Percentiles rank a stretch among this genome's conserved stretches.
Conservation (phyloP, 2,329 filamentous ascomycete genomes). For the Diaporthe nobilis region DNA sequence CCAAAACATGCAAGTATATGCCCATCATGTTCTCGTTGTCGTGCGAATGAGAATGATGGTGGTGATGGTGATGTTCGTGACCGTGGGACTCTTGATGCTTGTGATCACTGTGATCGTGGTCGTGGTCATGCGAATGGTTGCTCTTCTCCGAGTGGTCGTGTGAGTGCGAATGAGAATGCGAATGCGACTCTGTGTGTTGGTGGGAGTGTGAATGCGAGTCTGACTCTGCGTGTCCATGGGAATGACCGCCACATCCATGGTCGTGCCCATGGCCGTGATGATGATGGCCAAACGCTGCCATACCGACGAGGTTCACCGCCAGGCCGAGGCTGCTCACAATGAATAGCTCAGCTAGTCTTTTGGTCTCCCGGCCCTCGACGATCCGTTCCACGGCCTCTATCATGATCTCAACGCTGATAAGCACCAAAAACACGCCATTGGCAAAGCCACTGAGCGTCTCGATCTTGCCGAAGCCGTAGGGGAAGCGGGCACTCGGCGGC, state of each 20-base stretch:
- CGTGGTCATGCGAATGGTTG: constrained; percentile 50
- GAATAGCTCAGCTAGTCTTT: constrained; percentile 87
- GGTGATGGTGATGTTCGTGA: constrained; percentile 48
- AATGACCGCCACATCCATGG: constrained; percentile 35
- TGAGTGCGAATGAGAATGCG: constrained; percentile 46
- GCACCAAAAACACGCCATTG: constrained; percentile 94
- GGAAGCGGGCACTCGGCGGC: constrained; percentile 89
- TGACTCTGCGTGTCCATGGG: constrained; percentile 53
- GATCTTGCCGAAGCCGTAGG: constrained; percentile 96
- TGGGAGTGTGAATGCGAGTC: constrained; percentile 51
- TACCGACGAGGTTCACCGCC: constrained; percentile 91
- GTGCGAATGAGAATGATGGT: constrained; percentile 67
- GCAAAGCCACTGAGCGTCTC: constrained; percentile 97
- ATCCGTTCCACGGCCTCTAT: constrained; percentile 94
- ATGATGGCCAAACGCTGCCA: constrained; percentile 84
- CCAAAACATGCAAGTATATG: constrained; percentile 95
- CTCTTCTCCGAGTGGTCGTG: constrained; percentile 44
- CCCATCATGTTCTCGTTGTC: constrained; percentile 98
- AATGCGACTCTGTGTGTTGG: constrained; percentile 43
- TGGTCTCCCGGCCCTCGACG: constrained; percentile 85
- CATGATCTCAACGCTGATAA: constrained; percentile 96
- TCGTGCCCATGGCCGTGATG: constrained; percentile 68
- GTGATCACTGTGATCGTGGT: constrained; percentile 56
- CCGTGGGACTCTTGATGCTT: constrained; percentile 59
- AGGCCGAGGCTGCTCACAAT: constrained; percentile 90